These are phyloP conservation scores for Thymus mandschuricus DNA, from an alignment of 257 asterid genomes.

Conservation along the genomic window DNA sequence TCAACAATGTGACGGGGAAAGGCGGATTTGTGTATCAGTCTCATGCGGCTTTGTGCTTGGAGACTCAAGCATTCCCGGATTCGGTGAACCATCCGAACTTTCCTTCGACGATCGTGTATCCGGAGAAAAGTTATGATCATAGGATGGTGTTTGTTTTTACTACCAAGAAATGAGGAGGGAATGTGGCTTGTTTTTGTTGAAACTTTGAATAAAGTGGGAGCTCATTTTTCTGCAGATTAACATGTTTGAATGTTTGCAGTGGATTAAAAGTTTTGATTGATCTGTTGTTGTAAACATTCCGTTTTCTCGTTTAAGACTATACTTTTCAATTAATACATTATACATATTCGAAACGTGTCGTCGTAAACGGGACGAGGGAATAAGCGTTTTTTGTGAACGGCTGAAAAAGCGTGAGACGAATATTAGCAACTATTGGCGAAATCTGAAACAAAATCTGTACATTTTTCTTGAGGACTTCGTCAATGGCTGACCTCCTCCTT, in stretches of 20 bases:
- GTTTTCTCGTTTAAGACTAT: too few species aligned
- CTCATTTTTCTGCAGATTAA: background rate
- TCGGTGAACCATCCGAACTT: slow-evolving; percentile 78
- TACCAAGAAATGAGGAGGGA: slow-evolving; percentile 26
- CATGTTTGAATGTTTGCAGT: background rate
- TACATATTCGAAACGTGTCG: too few species aligned
- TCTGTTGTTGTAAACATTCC: background rate
- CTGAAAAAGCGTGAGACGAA: background rate
- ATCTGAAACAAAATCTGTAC: background rate
- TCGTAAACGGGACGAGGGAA: too few species aligned
- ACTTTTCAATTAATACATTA: too few species aligned
- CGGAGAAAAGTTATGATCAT: slow-evolving; percentile 57
- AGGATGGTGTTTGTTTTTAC: slow-evolving; percentile 54
- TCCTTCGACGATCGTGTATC: slow-evolving; percentile 62
- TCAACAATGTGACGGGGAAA: slow-evolving; percentile 57
- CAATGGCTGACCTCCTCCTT: slow-evolving; percentile 38
- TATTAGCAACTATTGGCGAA: background rate
- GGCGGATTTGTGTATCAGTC: slow-evolving; percentile 53
- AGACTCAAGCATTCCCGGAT: slow-evolving; percentile 92
- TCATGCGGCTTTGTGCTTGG: slow-evolving; percentile 75
- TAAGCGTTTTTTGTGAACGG: too few species aligned
- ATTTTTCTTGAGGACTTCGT: background rate
- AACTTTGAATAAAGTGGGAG: slow-evolving; percentile 2
- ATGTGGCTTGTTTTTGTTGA: background rate
- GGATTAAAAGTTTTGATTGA: background rate